Percentiles rank a stretch among this genome's conserved stretches.
phyloP scores from a whole-genome alignment of 2,329 filamentous ascomycete species.

The Orbilia brochopaga region DNA sequence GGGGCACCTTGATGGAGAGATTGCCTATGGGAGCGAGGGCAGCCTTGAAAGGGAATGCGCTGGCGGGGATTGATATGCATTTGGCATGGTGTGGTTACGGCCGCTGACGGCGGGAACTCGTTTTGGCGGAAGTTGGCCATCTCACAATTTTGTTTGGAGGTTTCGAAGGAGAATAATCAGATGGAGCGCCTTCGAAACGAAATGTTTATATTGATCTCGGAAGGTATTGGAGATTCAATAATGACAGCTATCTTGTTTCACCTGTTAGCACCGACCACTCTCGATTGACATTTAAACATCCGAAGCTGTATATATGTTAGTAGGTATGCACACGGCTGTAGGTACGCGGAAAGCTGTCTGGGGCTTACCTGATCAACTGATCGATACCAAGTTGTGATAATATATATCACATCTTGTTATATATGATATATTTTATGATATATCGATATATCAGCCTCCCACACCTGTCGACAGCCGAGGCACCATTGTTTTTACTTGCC shows the following conservation, averaged over 20 bases:
- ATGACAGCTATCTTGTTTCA: neutral
- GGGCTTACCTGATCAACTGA: constrained; percentile 1
- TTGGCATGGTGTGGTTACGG: constrained; percentile 33
- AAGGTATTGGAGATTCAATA: neutral
- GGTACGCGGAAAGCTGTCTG: neutral
- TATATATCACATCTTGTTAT: no score
- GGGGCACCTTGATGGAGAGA: constrained; percentile 24
- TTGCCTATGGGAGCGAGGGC: constrained; percentile 26
- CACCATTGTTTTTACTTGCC: neutral
- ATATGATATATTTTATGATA: neutral
- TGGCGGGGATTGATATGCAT: constrained; percentile 44
- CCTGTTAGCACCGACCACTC: neutral
- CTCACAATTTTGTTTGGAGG: neutral
- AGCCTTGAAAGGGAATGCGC: constrained; percentile 43
- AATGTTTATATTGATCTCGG: neutral
- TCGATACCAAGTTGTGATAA: no score
- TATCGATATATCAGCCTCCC: neutral
- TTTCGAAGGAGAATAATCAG: neutral
- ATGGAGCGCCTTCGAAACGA: neutral
- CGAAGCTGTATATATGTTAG: neutral
- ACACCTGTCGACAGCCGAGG: neutral
- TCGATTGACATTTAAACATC: neutral
- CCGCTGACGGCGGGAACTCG: neutral
- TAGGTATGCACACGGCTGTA: neutral
- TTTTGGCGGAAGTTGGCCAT: neutral